phyloP scores from a whole-genome alignment of 306 rosid genomes.

The Fragaria nilgerrensis region DNA sequence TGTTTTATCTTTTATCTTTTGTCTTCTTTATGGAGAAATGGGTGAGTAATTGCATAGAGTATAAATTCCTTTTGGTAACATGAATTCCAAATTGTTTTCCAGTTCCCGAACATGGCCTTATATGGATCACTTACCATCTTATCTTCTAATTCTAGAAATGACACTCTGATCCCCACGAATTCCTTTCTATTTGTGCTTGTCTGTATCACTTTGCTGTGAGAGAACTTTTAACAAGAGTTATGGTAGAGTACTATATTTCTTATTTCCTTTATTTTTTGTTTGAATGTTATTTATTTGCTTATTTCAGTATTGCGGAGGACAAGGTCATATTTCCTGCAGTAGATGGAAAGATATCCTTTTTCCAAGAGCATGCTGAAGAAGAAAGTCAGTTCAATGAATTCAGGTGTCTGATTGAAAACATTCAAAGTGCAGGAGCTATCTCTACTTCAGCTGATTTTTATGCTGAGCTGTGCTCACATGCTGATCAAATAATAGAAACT shows the following conservation, averaged over 20 bases:
- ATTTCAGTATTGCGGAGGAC: conserved; percentile 97
- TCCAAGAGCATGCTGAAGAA: conserved; percentile 87
- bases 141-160: background rate
- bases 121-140: background rate
- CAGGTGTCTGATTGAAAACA: conserved; percentile 80
- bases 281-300: conserved; percentile 27
- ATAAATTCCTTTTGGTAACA: conserved; percentile 1
- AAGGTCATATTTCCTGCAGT: conserved; percentile 95
- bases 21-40: conserved; percentile 2
- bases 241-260: background rate
- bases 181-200: background rate
- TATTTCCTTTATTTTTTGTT: conserved; percentile 12
- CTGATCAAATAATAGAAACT: conserved; percentile 94
- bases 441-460: conserved; percentile 84
- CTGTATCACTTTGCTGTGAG: conserved; percentile 1
- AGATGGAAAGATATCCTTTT: conserved; percentile 85
- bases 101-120: background rate
- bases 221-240: background rate
- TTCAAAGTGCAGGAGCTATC: conserved; percentile 79
- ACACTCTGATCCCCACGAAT: background rate
- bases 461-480: conserved; percentile 81
- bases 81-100: background rate
- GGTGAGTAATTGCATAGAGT: background rate
- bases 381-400: conserved; percentile 94
- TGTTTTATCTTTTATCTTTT: conserved; percentile 9